These are phyloP conservation scores for Aspergillus calidoustus DNA, from an alignment of 2,329 filamentous ascomycete species.

Conservation along the genomic window DNA sequence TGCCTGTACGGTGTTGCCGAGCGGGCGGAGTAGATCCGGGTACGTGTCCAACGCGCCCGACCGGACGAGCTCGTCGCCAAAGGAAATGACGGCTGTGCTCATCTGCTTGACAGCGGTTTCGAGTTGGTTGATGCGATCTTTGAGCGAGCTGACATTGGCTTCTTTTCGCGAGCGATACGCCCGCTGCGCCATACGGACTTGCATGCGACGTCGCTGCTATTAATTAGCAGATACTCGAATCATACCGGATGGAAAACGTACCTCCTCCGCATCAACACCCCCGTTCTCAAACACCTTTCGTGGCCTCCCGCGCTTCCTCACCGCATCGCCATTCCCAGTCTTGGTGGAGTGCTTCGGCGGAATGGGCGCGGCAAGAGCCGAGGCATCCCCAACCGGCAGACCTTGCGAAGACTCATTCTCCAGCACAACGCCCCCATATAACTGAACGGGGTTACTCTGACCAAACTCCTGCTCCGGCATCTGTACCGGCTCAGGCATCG, in stretches of 20 bases:
- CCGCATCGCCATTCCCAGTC: neutral
- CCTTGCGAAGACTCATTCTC: neutral
- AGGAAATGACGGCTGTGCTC: slow-evolving; percentile 27
- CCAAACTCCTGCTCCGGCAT: neutral
- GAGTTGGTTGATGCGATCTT: slow-evolving; percentile 25
- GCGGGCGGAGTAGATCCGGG: slow-evolving; percentile 19
- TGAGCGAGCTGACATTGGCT: slow-evolving; percentile 25
- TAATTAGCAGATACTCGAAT: neutral
- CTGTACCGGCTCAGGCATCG: slow-evolving; percentile 19
- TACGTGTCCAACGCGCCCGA: slow-evolving; percentile 27
- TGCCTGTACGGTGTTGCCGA: slow-evolving; percentile 28
- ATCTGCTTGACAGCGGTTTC: slow-evolving; percentile 29
- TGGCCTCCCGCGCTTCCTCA: slow-evolving; percentile 28
- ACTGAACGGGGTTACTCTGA: neutral
- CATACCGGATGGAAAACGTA: neutral
- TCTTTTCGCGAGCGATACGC: slow-evolving; percentile 34
- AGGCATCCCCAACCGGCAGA: neutral
- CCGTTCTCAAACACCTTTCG: slow-evolving; percentile 20
- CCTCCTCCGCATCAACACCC: slow-evolving; percentile 27
- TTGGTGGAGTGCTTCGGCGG: neutral
- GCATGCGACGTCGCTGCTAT: slow-evolving; percentile 29
- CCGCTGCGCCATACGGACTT: slow-evolving; percentile 32
- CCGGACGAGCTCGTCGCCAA: slow-evolving; percentile 29
- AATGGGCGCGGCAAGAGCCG: neutral
- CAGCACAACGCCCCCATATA: slow-evolving; percentile 12